A percentile compares a stretch with the other conserved stretches of the same genome.
Conservation (phyloP, 1,139 yeast species). For the Lodderomyces beijingensis region DNA sequence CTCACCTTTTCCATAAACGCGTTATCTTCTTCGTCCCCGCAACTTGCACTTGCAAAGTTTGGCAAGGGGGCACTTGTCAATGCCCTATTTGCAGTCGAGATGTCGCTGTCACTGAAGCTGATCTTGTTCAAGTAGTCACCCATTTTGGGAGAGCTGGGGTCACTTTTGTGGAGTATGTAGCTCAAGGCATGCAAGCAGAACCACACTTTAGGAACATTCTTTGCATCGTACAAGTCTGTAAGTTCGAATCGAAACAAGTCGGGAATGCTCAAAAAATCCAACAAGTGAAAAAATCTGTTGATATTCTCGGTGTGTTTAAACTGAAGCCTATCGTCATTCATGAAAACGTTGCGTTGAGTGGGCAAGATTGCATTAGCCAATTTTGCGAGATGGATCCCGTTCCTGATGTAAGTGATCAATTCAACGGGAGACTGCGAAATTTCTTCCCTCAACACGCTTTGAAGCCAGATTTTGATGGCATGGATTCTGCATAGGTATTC, state of each 20-base stretch:
- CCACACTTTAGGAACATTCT: slow-evolving; percentile 89
- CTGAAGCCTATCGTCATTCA: slow-evolving; percentile 54
- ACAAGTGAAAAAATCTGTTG: slow-evolving; percentile 71
- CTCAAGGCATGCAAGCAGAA: slow-evolving; percentile 90
- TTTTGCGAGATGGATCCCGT: slow-evolving; percentile 84
- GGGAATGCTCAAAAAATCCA: slow-evolving; percentile 73
- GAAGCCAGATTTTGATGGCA: slow-evolving; percentile 66
- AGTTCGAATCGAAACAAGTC: slow-evolving; percentile 84
- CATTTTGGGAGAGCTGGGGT: slow-evolving; percentile 58
- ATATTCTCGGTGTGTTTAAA: slow-evolving; percentile 93
- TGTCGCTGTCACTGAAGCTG: slow-evolving; percentile 63
- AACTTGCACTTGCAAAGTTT: slow-evolving; percentile 51
- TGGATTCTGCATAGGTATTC: slow-evolving; percentile 86
- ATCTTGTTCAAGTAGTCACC: slow-evolving; percentile 60
- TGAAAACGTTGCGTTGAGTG: slow-evolving; percentile 43
- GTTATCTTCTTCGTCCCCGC: slow-evolving; percentile 18
- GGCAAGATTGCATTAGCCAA: slow-evolving; percentile 73
- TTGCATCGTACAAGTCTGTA: slow-evolving; percentile 89
- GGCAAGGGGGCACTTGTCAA: slow-evolving; percentile 61
- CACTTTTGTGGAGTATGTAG: slow-evolving; percentile 52
- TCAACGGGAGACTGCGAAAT: slow-evolving; percentile 53
- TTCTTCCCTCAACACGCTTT: slow-evolving; percentile 39
- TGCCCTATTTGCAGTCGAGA: slow-evolving; percentile 63
- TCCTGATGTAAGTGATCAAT: slow-evolving; percentile 54
- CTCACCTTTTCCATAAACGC: slow-evolving; percentile 23